phyloP scores from a whole-genome alignment of 306 rosid species.

The Urtica urens region DNA sequence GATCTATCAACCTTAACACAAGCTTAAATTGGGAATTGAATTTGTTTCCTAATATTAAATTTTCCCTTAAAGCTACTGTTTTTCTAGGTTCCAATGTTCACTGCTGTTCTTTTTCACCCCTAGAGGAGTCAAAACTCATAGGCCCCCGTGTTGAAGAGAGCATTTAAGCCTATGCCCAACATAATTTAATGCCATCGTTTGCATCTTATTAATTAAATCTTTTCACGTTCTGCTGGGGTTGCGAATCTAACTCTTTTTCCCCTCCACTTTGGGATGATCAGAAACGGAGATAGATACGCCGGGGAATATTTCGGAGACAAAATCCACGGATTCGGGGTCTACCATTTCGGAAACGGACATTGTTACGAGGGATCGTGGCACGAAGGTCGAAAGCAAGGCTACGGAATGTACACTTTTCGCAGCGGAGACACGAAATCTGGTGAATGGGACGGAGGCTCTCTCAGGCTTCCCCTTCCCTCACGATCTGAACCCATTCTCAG shows the following conservation, averaged over 20 bases:
- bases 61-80: background rate
- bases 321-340: constrained; percentile 95
- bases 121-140: too few relatives aligned
- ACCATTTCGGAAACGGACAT: constrained; percentile 88
- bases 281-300: constrained; percentile 96
- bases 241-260: constrained; percentile 1
- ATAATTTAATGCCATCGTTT: too few relatives aligned
- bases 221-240: background rate
- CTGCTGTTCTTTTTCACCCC: too few relatives aligned
- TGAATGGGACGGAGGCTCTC: constrained; percentile 84
- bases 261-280: constrained; percentile 19
- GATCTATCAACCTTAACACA: background rate
- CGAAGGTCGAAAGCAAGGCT: constrained; percentile 85
- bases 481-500: constrained; percentile 40
- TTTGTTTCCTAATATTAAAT: background rate
- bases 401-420: constrained; percentile 62
- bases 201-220: too few relatives aligned
- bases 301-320: constrained; percentile 98
- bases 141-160: too few relatives aligned
- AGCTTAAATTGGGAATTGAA: background rate
- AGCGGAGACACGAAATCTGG: constrained; percentile 67
- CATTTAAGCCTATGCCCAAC: too few relatives aligned
- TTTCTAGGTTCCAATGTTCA: too few relatives aligned
- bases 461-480: constrained; percentile 56
- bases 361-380: constrained; percentile 98